A percentile compares a stretch with the other conserved stretches of the same genome.
phyloP scores from a whole-genome alignment of 768 basidiomycete species.

The Tulasnella sp. region DNA sequence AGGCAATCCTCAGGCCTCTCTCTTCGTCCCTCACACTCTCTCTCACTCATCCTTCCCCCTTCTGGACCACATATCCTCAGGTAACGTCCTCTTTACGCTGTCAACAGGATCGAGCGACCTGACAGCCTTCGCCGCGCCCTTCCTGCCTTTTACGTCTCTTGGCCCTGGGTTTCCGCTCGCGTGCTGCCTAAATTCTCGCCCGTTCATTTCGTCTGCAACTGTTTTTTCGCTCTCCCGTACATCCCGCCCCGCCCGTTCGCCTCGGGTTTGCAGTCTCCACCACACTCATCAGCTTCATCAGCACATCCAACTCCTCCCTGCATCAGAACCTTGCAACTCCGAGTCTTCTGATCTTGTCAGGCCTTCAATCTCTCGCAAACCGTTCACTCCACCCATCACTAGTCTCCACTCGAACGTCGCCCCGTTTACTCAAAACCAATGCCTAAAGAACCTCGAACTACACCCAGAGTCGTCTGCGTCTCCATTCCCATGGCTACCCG shows the following conservation, averaged over 20 bases:
- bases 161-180: not conserved
- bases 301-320: not conserved
- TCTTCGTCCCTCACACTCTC: not conserved
- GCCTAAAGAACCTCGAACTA: conserved; percentile 48
- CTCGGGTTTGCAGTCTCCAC: not conserved
- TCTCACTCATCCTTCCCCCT: not conserved
- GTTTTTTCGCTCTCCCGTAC: not conserved
- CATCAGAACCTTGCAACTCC: not conserved
- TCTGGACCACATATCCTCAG: not conserved
- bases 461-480: conserved; percentile 82
- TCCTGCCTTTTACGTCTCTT: not conserved
- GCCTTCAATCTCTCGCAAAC: not conserved
- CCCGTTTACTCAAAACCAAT: conserved; percentile 43
- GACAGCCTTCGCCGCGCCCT: not conserved
- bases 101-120: not conserved
- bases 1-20: conserved; percentile 14
- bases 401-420: conserved; percentile 12
- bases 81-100: conserved; percentile 8
- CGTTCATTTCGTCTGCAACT: conserved; percentile 11
- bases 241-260: not conserved
- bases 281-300: conserved; percentile 1
- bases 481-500: conserved; percentile 78
- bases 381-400: conserved; percentile 9
- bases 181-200: not conserved
- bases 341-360: not conserved